Evolutionary conservation across 2,329 filamentous ascomycete species (phyloP).

Genomic region (Leptographium lundbergii): DNA sequence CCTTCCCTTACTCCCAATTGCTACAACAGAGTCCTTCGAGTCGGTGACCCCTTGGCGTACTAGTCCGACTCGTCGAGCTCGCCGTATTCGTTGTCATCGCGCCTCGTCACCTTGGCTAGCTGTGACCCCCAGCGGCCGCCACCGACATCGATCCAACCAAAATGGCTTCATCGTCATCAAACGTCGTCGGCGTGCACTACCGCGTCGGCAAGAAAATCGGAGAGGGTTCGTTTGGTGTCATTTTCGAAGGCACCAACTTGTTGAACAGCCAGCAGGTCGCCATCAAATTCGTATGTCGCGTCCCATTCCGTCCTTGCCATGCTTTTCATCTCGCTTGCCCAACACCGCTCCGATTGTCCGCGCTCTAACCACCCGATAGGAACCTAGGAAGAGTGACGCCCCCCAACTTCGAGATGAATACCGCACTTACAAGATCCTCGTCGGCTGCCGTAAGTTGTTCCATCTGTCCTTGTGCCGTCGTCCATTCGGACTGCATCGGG

Average conservation of each 20-base stretch:
- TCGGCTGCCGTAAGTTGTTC: slow-evolving; percentile 81
- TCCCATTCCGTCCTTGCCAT: neutral
- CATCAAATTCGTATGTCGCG: slow-evolving; percentile 76
- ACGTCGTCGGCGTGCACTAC: slow-evolving; percentile 98
- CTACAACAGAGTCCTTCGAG: neutral
- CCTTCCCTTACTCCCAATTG: neutral
- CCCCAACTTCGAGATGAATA: slow-evolving; percentile 97
- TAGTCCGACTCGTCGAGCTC: neutral
- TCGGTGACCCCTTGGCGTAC: neutral
- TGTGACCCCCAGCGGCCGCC: neutral
- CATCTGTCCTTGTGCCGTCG: slow-evolving; percentile 6
- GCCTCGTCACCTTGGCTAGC: neutral
- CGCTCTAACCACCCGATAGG: slow-evolving; percentile 34
- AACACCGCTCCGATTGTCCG: neutral
- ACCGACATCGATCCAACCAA: slow-evolving; percentile 9
- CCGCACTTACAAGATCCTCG: slow-evolving; percentile 97
- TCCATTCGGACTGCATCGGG: neutral
- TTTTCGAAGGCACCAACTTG: slow-evolving; percentile 96
- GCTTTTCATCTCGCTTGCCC: neutral
- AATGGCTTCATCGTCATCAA: slow-evolving; percentile 85
- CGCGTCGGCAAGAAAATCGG: slow-evolving; percentile 98
- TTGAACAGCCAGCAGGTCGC: slow-evolving; percentile 98
- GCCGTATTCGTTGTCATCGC: neutral
- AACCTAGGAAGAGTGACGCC: slow-evolving; percentile 97
- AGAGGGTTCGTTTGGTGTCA: slow-evolving; percentile 96